Evolutionary conservation across 768 basidiomycete genomes (phyloP), one percentile per base, ranked within the genome.

Genomic region (Termitomyces heimii): DNA sequence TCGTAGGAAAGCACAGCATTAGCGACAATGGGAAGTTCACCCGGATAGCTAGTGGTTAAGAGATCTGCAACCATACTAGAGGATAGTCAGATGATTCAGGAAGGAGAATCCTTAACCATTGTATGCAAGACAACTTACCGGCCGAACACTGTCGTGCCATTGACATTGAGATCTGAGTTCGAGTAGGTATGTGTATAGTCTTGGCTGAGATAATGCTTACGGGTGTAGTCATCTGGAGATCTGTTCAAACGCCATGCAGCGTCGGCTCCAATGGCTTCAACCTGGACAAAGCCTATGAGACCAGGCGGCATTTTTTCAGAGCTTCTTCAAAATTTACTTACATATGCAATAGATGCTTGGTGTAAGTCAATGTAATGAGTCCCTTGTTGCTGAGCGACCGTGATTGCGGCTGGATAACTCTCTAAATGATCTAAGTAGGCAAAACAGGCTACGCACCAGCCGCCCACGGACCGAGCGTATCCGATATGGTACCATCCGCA

Each of bases 311-410:
- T 4, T 13, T n/a, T 39, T 9, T 9, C 31, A 7, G 14, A 35
- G 16, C 24, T 39, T 28, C 24, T 22, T 39, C 37, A 6, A 20
- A 14, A 12, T 10, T 37, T n/a, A 18, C 35, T 37, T 52, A 52
- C 50, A 61, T 77, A 77, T 49, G 68, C 65, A 20, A 76, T 75
- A 1, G 75, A 76, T 20, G 66, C 62, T 5, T 68, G 65, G 49
- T 76, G 74, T 20, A 77, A 63, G 55, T 76, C 76, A 34, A 78
- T 56, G 10, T 73, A 63, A 53, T 76, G 75, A 3, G 73, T 75
- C 2, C 59, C 54, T 55, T 75, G 66, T 55, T 75, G 71, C 51
- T 68, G 64, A 18, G 72, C 62, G 31, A 75, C 69, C 20, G 71
- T 62, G 35, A 70, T 72, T 10, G 72, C 70, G 60, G 73, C 74